A percentile compares a stretch with the other conserved stretches of the same genome.
Evolutionary conservation across 192 early-diverging fungal species (phyloP).

Genomic region (Backusella liffmaniae): DNA sequence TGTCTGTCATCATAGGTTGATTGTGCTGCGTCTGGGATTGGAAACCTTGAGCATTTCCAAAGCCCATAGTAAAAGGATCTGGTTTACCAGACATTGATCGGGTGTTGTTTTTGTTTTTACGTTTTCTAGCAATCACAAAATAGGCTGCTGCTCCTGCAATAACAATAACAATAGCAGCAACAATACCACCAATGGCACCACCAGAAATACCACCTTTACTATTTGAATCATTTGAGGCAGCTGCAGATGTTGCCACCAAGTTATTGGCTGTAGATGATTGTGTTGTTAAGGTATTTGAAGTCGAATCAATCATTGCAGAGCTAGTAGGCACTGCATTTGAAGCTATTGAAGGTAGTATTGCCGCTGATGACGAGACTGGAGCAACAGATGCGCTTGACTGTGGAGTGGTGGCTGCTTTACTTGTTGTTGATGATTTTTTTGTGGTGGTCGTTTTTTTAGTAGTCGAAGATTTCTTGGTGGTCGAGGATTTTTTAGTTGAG

Average conservation of each 20-base stretch:
- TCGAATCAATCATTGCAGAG: not conserved
- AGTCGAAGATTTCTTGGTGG: not conserved
- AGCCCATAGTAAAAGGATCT: slow-evolving; percentile 40
- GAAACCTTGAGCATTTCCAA: slow-evolving; percentile 22
- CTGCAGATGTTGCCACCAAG: not conserved
- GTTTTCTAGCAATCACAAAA: slow-evolving; percentile 25
- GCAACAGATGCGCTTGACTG: not conserved
- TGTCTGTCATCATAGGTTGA: not conserved
- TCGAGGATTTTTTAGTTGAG: not conserved
- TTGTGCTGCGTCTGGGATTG: not conserved
- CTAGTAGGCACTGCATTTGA: not conserved
- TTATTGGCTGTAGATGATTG: not conserved
- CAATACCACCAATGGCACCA: slow-evolving; percentile 36
- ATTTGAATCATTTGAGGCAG: not conserved
- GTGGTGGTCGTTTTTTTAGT: not conserved
- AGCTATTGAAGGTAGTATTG: not conserved
- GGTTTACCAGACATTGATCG: not conserved
- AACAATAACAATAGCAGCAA: slow-evolving; percentile 19
- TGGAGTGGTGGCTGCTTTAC: not conserved
- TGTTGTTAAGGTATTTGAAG: not conserved
- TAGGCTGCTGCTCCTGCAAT: slow-evolving; percentile 22
- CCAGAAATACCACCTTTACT: slow-evolving; percentile 13
- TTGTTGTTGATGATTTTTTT: not conserved
- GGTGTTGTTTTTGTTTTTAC: not conserved
- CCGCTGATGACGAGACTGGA: not conserved